Evolutionary conservation across 768 basidiomycete genomes (phyloP).

Genomic region (Lactifluus volemus): DNA sequence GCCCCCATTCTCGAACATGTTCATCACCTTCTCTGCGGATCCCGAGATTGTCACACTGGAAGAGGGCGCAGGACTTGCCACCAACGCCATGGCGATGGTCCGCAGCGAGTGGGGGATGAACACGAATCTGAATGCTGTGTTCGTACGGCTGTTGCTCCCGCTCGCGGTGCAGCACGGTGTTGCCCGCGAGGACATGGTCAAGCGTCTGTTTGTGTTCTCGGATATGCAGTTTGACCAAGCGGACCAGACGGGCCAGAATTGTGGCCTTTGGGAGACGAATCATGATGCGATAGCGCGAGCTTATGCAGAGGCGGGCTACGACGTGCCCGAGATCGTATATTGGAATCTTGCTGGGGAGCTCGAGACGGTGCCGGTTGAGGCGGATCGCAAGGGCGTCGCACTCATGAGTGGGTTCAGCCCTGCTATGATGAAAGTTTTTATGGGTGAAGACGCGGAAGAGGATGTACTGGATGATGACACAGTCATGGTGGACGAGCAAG

Average conservation of each 20-base stretch:
- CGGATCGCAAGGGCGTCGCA: conserved; percentile 52
- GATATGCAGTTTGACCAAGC: conserved; percentile 68
- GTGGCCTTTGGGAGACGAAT: conserved; percentile 48
- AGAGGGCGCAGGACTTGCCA: conserved; percentile 30
- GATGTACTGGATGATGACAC: conserved; percentile 26
- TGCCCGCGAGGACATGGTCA: conserved; percentile 63
- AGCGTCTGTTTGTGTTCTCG: conserved; percentile 65
- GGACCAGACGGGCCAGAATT: neutral
- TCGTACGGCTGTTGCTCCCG: conserved; percentile 52
- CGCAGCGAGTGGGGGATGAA: conserved; percentile 41
- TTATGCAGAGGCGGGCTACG: conserved; percentile 56
- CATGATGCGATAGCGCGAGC: conserved; percentile 47
- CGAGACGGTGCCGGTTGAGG: conserved; percentile 39
- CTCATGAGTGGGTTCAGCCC: conserved; percentile 64
- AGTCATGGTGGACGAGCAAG: conserved; percentile 29
- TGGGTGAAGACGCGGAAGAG: conserved; percentile 39
- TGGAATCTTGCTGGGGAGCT: conserved; percentile 45
- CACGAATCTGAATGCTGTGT: conserved; percentile 55
- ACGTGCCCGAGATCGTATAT: conserved; percentile 64
- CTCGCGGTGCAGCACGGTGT: conserved; percentile 49
- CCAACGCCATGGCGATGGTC: conserved; percentile 33
- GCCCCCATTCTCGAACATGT: conserved; percentile 54
- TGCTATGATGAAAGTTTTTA: conserved; percentile 62
- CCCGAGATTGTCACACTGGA: conserved; percentile 48
- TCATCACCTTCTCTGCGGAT: conserved; percentile 56